A percentile compares a stretch with the other conserved stretches of the same genome.
Evolutionary conservation across 2,329 filamentous ascomycete genomes (phyloP).

Genomic region (Cercospora nicotianae): DNA sequence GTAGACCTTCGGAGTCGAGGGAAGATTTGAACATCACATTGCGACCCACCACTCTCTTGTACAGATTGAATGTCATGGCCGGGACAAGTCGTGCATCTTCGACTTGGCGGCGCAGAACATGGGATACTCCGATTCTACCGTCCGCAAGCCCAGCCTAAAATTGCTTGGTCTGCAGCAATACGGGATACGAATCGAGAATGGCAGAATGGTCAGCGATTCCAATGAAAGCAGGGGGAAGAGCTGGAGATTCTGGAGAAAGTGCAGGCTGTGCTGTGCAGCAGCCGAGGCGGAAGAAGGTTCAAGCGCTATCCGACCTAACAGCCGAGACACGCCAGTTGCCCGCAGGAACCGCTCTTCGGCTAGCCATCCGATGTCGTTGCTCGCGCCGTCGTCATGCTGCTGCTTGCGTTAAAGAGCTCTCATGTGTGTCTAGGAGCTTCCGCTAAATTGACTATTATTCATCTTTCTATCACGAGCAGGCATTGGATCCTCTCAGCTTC

Average conservation of each 20-base stretch:
- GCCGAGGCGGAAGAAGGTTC: not conserved
- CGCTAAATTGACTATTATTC: not conserved
- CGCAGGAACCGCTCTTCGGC: not conserved
- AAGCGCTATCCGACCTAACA: not conserved
- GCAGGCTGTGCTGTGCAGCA: not conserved
- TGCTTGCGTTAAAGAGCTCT: not conserved
- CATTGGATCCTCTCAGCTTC: not conserved
- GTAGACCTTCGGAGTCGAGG: not conserved
- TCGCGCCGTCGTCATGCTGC: not conserved
- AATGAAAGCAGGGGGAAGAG: not conserved
- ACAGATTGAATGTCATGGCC: not conserved
- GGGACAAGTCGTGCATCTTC: not conserved
- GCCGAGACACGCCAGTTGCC: not conserved
- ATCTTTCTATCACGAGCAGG: not conserved
- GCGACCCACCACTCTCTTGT: too few relatives aligned
- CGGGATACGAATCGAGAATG: not conserved
- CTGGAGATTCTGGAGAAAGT: not conserved
- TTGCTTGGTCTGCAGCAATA: not conserved
- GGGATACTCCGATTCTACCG: not conserved
- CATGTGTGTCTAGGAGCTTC: not conserved
- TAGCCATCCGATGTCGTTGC: not conserved
- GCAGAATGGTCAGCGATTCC: not conserved
- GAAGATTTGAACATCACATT: not conserved
- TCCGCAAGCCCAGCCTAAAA: not conserved
- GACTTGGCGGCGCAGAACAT: not conserved